Base-by-base conservation (phyloP, 2,329 filamentous ascomycete genomes). In the Trichoderma sp. region DNA sequence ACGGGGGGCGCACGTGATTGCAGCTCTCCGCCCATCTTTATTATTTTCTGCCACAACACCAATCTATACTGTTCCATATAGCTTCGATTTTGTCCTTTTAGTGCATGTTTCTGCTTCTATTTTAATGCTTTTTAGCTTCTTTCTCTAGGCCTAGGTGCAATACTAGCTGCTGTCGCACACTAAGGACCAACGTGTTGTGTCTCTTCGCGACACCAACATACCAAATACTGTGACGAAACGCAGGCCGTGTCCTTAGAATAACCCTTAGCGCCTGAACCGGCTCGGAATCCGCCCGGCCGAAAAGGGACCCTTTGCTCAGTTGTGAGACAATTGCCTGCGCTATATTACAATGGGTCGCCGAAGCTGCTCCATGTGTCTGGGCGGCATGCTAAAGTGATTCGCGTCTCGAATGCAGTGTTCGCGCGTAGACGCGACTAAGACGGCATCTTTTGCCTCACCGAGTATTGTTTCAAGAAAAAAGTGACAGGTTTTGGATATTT, bases 331-430 rank as follows among this genome's bases (percentile, higher is more conserved):
- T 27, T 21, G 9, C 7, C 53, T 63, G 4, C n/a, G 45, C 8
- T 27, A 12, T 6, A 31, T 8, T 3, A 53, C 38, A 72, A 64
- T 72, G 38, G n/a, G 14, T 53, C 41, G 38, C 59, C 21, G n/a
- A 35, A 29, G 29, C n/a, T 33, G 59, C 56, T 18, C 29, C 35
- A 62, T 72, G 59, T 53, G 59, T 72, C 27, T 35, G 29, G 8
- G 4, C n/a, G 24, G 8, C 11, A n/a, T 27, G 59, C n/a, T 27
- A 35, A 64, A 38, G 38, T 72, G 38, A 29, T 27, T 64, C 69
- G 69, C 59, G 69, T 64, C 59, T 53, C n/a, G n/a, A 72, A 64
- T 72, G 59, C 29, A 53, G 8, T 16, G 3, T 72, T 72, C 59
- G 38, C 29, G 21, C n/a, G 7, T 8, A 50, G 29, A 53, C 69